A percentile compares a stretch with the other conserved stretches of the same genome.
phyloP scores from a whole-genome alignment of 441 rosid species.

The Pelargonium myrrhifolium region DNA sequence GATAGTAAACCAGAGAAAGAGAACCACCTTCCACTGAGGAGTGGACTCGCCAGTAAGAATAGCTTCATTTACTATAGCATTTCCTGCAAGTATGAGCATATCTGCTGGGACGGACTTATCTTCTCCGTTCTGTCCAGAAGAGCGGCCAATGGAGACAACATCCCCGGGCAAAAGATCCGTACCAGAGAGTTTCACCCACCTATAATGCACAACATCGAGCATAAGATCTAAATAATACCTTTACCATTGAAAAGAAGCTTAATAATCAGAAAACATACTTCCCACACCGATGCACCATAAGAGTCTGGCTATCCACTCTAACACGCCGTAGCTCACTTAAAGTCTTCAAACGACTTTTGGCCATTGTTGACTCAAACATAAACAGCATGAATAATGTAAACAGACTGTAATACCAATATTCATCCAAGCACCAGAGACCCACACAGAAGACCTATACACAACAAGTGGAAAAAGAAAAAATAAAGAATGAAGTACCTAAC shows the following conservation, averaged over 20 bases:
- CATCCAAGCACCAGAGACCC: slow-evolving; percentile 98
- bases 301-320: slow-evolving; percentile 82
- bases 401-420: slow-evolving; percentile 97
- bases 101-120: slow-evolving; percentile 95
- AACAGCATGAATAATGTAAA: slow-evolving; percentile 98
- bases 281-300: slow-evolving; percentile 93
- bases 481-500: slow-evolving; percentile 8
- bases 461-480: slow-evolving; percentile 6
- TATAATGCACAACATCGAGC: slow-evolving; percentile 29
- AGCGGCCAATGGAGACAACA: slow-evolving; percentile 91
- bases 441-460: slow-evolving; percentile 82
- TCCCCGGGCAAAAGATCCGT: slow-evolving; percentile 94
- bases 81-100: slow-evolving; percentile 95
- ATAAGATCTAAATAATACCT: slow-evolving; percentile 9
- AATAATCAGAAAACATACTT: slow-evolving; percentile 43
- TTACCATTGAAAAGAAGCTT: neutral
- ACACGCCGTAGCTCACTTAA: slow-evolving; percentile 92
- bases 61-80: slow-evolving; percentile 97
- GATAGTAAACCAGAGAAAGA: slow-evolving; percentile 18
- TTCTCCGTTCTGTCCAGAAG: slow-evolving; percentile 76
- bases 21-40: slow-evolving; percentile 97
- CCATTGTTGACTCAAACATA: slow-evolving; percentile 99
- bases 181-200: slow-evolving; percentile 90
- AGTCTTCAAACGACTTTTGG: slow-evolving; percentile 91
- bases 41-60: slow-evolving; percentile 99